Conservation (phyloP, 768 basidiomycete genomes). For the Lentinula guzmanii region DNA sequence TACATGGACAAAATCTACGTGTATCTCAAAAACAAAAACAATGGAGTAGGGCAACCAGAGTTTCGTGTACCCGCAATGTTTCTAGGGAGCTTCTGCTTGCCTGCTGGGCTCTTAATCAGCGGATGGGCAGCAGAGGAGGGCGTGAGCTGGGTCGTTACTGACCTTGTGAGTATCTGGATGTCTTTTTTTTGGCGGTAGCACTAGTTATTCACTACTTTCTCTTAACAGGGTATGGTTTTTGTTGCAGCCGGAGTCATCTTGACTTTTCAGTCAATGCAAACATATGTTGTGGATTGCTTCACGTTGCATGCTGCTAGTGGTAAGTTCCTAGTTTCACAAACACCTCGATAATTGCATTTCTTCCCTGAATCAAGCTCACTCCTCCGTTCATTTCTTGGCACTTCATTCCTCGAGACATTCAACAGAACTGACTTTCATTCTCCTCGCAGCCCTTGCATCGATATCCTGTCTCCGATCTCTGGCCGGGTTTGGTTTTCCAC, state of each 20-base stretch:
- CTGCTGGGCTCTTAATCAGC: slow-evolving; percentile 59
- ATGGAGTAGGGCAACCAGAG: slow-evolving; percentile 39
- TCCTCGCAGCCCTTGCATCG: slow-evolving; percentile 26
- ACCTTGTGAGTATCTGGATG: slow-evolving; percentile 27
- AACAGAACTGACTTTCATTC: not conserved
- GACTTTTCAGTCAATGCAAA: slow-evolving; percentile 56
- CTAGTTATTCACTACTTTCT: not conserved
- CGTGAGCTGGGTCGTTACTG: slow-evolving; percentile 66
- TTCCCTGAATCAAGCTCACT: not conserved
- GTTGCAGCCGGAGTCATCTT: slow-evolving; percentile 58
- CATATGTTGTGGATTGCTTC: slow-evolving; percentile 65
- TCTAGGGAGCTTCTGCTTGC: slow-evolving; percentile 51
- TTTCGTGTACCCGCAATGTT: slow-evolving; percentile 54
- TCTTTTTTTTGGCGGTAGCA: not conserved
- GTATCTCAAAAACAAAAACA: slow-evolving; percentile 27
- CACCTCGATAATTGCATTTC: not conserved
- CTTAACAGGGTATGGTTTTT: slow-evolving; percentile 37
- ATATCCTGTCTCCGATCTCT: slow-evolving; percentile 57
- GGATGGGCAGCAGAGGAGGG: slow-evolving; percentile 62
- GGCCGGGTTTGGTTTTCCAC: slow-evolving; percentile 70
- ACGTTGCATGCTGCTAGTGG: slow-evolving; percentile 65
- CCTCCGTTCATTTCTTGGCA: not conserved
- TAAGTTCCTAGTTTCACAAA: slow-evolving; percentile 17
- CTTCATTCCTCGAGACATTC: too few relatives aligned
- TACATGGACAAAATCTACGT: slow-evolving; percentile 51